A percentile compares a stretch with the other conserved stretches of the same genome.
These are phyloP conservation scores for Telopea speciosissima DNA, from an alignment of 177 flowering plant species.

Conservation along the genomic window DNA sequence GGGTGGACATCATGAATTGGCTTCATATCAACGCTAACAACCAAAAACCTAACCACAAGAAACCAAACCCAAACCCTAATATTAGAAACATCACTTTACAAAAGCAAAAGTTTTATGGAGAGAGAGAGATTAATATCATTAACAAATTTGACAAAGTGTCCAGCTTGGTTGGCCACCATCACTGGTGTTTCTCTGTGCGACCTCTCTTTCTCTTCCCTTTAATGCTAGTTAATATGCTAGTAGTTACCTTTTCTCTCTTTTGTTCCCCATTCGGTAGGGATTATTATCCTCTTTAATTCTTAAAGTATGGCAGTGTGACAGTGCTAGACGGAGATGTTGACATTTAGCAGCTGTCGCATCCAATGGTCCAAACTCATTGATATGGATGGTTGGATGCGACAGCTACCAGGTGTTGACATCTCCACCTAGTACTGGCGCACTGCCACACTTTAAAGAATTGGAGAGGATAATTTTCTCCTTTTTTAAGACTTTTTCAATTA, in stretches of 20 bases:
- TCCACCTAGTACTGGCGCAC: no score
- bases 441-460: no score
- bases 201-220: neutral
- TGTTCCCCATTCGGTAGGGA: no score
- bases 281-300: no score
- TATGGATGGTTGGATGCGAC: no score
- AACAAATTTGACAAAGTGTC: constrained; percentile 38
- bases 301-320: no score
- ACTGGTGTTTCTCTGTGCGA: constrained; percentile 7
- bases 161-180: constrained; percentile 39
- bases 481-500: constrained; percentile 2
- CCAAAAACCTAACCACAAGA: constrained; percentile 29
- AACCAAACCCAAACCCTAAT: constrained; percentile 2
- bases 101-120: constrained; percentile 5
- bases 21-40: constrained; percentile 68
- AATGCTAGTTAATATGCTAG: constrained; percentile 29
- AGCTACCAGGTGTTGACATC: no score
- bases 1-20: constrained; percentile 43
- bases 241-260: constrained; percentile 26
- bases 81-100: constrained; percentile 5
- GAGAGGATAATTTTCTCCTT: no score
- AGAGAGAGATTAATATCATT: constrained; percentile 22
- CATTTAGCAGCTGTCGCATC: no score
- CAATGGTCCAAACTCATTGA: no score
- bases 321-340: no score